Evolutionary conservation across 2,329 filamentous ascomycete genomes (phyloP).

Genomic region (Trichoderma cornu-damae): DNA sequence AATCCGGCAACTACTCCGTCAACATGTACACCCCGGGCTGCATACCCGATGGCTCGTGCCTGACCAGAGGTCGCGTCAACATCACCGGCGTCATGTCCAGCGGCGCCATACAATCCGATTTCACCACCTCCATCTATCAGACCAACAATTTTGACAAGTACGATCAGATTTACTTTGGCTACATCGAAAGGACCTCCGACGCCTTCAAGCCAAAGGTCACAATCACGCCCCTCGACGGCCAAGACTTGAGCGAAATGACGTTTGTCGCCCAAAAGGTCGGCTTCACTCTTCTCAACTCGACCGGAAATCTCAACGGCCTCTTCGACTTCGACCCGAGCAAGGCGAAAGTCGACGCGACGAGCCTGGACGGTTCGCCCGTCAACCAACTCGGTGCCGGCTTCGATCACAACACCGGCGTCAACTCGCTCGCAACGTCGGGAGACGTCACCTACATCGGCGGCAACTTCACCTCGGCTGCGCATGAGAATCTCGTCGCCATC

Average conservation of each 20-base stretch:
- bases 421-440: slow-evolving; percentile 59
- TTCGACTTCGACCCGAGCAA: slow-evolving; percentile 74
- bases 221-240: slow-evolving; percentile 62
- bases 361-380: slow-evolving; percentile 68
- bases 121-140: slow-evolving; percentile 67
- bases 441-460: slow-evolving; percentile 72
- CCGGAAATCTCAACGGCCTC: slow-evolving; percentile 78
- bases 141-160: slow-evolving; percentile 97
- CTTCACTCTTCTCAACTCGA: slow-evolving; percentile 68
- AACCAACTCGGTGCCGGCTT: slow-evolving; percentile 71
- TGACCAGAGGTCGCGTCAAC: slow-evolving; percentile 71
- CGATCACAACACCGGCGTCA: slow-evolving; percentile 60
- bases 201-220: slow-evolving; percentile 78
- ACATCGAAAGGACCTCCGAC: slow-evolving; percentile 67
- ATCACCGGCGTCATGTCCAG: slow-evolving; percentile 67
- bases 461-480: slow-evolving; percentile 67
- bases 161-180: slow-evolving; percentile 82
- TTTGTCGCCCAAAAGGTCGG: slow-evolving; percentile 86
- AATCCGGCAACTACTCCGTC: slow-evolving; percentile 88
- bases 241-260: slow-evolving; percentile 57
- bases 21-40: slow-evolving; percentile 93
- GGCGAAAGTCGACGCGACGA: slow-evolving; percentile 48
- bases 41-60: slow-evolving; percentile 70
- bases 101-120: slow-evolving; percentile 41
- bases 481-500: slow-evolving; percentile 74